Conservation (phyloP, 2,329 filamentous ascomycete genomes). For the Dactylellina parvicollis region DNA sequence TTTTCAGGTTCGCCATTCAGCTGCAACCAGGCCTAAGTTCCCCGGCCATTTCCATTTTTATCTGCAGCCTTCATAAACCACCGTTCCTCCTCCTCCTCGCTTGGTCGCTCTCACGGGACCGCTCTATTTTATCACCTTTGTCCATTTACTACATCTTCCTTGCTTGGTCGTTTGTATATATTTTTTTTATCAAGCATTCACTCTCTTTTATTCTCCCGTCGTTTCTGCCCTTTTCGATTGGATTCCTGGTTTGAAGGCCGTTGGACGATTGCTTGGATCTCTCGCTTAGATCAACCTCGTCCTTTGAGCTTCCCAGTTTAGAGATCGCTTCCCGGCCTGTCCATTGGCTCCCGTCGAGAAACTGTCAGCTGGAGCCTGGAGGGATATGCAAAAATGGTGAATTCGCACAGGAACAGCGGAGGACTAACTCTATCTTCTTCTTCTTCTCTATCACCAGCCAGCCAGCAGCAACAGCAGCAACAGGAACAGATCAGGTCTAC, state of each 20-base stretch:
- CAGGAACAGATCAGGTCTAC: too few species aligned
- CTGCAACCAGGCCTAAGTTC: conserved; percentile 47
- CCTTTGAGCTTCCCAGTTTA: conserved; percentile 48
- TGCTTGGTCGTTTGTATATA: background rate
- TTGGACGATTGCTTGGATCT: conserved; percentile 46
- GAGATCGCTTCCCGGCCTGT: conserved; percentile 19
- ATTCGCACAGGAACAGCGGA: conserved; percentile 38
- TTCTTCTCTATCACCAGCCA: background rate
- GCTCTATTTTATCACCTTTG: conserved; percentile 11
- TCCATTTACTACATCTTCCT: background rate
- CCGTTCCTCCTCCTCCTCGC: conserved; percentile 21
- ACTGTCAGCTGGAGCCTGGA: conserved; percentile 8
- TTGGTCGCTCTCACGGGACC: conserved; percentile 3
- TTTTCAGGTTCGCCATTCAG: conserved; percentile 16
- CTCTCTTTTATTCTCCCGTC: background rate
- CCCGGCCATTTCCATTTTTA: conserved; percentile 55
- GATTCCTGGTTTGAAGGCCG: conserved; percentile 21
- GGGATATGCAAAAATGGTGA: conserved; percentile 48
- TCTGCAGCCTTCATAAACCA: conserved; percentile 47
- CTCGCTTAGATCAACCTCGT: conserved; percentile 47
- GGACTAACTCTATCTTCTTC: conserved; percentile 25
- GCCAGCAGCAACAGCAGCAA: background rate
- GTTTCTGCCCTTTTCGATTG: background rate
- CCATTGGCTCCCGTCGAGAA: conserved; percentile 8
- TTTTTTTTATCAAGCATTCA: background rate